Percentiles rank a stretch among this genome's conserved stretches.
These are phyloP conservation scores for Sugiyamaella japonica DNA, from an alignment of 1,139 yeast species.

Conservation along the genomic window DNA sequence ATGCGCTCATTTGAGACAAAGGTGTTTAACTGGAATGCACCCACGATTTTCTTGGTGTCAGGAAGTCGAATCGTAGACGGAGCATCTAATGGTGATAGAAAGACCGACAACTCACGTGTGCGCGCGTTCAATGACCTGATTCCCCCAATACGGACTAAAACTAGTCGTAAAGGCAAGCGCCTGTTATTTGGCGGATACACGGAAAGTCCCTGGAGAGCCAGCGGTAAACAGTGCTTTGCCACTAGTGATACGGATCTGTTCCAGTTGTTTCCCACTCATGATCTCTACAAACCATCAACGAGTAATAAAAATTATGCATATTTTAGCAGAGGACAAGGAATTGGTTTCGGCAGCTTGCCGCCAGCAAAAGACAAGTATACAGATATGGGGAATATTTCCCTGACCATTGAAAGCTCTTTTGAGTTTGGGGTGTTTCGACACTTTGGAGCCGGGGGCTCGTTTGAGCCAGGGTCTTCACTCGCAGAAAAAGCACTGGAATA, in stretches of 20 bases:
- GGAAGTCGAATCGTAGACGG: conserved; percentile 45
- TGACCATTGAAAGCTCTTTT: conserved; percentile 72
- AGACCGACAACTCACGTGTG: conserved; percentile 18
- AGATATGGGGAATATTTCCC: conserved; percentile 54
- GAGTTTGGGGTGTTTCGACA: conserved; percentile 84
- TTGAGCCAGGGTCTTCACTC: conserved; percentile 34
- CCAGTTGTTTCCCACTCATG: conserved; percentile 66
- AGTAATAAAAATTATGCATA: conserved; percentile 35
- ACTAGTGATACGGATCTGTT: conserved; percentile 49
- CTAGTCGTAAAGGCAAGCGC: conserved; percentile 33
- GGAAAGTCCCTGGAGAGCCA: conserved; percentile 71
- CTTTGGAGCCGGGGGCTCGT: conserved; percentile 54
- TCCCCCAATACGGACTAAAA: conserved; percentile 30
- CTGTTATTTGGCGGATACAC: conserved; percentile 63
- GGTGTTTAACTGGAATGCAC: conserved; percentile 88
- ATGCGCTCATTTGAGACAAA: conserved; percentile 82
- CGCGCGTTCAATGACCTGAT: conserved; percentile 30
- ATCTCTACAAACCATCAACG: conserved; percentile 48
- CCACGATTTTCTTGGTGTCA: conserved; percentile 66
- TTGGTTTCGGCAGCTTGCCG: conserved; percentile 34
- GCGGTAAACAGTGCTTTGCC: conserved; percentile 75
- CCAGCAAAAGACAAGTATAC: conserved; percentile 40
- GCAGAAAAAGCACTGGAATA: conserved; percentile 44
- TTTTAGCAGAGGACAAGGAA: conserved; percentile 34
- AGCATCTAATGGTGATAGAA: conserved; percentile 5